Evolutionary conservation across 768 basidiomycete species (phyloP).

Genomic region (Termitomyces sp.): DNA sequence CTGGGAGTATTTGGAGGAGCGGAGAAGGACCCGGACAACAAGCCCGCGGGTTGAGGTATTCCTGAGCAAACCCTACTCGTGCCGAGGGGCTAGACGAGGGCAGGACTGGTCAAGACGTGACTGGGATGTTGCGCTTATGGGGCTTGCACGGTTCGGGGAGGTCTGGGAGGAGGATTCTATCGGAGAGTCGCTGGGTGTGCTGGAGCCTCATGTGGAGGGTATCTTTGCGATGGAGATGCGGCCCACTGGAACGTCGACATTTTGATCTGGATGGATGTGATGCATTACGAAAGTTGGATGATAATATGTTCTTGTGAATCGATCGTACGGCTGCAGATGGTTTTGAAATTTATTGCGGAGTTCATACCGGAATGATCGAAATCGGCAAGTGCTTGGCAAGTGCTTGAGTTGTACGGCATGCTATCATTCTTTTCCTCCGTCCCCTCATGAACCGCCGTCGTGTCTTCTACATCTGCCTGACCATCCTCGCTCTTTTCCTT

Average conservation of each 20-base stretch:
- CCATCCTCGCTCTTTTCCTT: constrained; percentile 69
- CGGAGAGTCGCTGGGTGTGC: constrained; percentile 40
- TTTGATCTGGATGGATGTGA: not conserved
- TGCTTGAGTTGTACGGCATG: constrained; percentile 1
- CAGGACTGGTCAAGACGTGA: constrained; percentile 70
- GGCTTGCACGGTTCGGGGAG: constrained; percentile 43
- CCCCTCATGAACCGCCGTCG: constrained; percentile 43
- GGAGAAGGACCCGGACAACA: constrained; percentile 26
- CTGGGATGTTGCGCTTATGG: constrained; percentile 54
- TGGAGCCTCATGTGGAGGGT: constrained; percentile 43
- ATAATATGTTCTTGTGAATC: too few species aligned
- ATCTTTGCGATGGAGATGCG: constrained; percentile 46
- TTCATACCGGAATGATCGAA: constrained; percentile 2
- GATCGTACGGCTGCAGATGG: too few species aligned
- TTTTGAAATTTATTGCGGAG: constrained; percentile 1
- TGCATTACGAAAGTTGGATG: not conserved
- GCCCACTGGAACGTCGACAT: constrained; percentile 26
- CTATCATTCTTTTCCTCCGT: constrained; percentile 6
- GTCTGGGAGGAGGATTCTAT: constrained; percentile 54
- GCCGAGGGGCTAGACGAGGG: constrained; percentile 57
- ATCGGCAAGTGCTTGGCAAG: not conserved
- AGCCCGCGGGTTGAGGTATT: constrained; percentile 52
- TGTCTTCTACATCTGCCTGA: constrained; percentile 39
- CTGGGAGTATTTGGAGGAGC: constrained; percentile 50
- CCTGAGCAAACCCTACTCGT: constrained; percentile 42